Percentiles rank a stretch among this genome's conserved stretches.
These are phyloP conservation scores for Quercus bicolor DNA, from an alignment of 306 rosid genomes.

Conservation along the genomic window DNA sequence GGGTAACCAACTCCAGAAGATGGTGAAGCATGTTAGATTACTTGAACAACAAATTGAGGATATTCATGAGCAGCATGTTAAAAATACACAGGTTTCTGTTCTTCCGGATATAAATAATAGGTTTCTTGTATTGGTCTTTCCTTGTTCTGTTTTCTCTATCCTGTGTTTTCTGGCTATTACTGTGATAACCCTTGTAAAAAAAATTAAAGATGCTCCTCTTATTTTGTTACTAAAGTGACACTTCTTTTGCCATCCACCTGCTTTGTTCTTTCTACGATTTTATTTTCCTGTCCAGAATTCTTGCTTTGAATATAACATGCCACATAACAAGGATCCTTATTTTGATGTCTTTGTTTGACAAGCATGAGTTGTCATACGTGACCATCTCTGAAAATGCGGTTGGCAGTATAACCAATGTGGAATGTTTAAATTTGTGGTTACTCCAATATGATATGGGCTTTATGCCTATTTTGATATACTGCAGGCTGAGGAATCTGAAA, in stretches of 20 bases:
- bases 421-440: neutral
- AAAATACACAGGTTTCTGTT: conserved; percentile 66
- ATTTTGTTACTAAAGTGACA: neutral
- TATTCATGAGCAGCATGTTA: conserved; percentile 56
- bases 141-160: neutral
- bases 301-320: neutral
- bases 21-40: conserved; percentile 33
- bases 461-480: conserved; percentile 20
- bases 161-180: neutral
- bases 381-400: neutral
- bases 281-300: neutral
- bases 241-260: neutral
- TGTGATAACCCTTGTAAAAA: neutral
- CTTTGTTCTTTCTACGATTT: neutral
- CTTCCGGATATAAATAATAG: conserved; percentile 11
- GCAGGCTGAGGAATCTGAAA: conserved; percentile 76
- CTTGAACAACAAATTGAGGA: conserved; percentile 66
- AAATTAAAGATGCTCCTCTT: neutral
- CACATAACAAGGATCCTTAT: neutral
- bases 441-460: neutral
- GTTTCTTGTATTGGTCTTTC: neutral
- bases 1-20: conserved; percentile 37
- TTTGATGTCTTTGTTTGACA: neutral
- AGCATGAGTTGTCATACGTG: neutral
- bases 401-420: neutral